Evolutionary conservation across 169 alveolate species (phyloP).

Genomic region (Eimeria tenella): DNA sequence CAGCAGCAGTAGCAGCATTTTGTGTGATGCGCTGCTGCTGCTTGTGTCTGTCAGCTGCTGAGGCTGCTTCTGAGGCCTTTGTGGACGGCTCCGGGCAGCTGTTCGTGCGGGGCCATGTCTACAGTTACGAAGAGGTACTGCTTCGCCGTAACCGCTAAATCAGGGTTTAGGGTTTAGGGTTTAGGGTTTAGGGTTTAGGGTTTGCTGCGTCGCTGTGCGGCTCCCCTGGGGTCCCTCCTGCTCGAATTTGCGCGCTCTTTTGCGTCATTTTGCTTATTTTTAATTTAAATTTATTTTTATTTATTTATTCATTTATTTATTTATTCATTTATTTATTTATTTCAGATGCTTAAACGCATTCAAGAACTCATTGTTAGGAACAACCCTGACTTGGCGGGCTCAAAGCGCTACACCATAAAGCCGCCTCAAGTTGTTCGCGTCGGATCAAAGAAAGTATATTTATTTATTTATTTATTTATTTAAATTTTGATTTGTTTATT

Average conservation of each 20-base stretch:
- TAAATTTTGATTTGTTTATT: too few relatives aligned
- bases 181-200: neutral
- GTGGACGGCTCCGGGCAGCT: slow-evolving; percentile 75
- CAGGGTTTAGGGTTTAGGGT: neutral
- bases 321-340: neutral
- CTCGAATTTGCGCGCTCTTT: neutral
- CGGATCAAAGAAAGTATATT: slow-evolving; percentile 94
- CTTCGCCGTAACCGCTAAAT: neutral
- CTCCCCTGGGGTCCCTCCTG: neutral
- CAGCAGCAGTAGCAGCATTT: neutral
- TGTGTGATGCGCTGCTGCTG: neutral
- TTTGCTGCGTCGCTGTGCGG: neutral
- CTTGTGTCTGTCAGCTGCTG: neutral
- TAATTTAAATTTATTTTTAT: slow-evolving; percentile 38
- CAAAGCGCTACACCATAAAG: slow-evolving; percentile 91
- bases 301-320: neutral
- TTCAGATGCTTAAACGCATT: slow-evolving; percentile 90
- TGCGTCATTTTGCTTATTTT: slow-evolving; percentile 35
- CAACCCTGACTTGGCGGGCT: slow-evolving; percentile 93
- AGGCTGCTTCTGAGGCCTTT: slow-evolving; percentile 12
- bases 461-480: too few relatives aligned
- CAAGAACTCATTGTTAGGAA: slow-evolving; percentile 90
- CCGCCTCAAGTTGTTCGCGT: slow-evolving; percentile 97
- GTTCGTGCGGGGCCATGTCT: slow-evolving; percentile 90
- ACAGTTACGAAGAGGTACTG: slow-evolving; percentile 91